phyloP scores from a whole-genome alignment of 768 basidiomycete genomes.

The Tricholomella constricta region DNA sequence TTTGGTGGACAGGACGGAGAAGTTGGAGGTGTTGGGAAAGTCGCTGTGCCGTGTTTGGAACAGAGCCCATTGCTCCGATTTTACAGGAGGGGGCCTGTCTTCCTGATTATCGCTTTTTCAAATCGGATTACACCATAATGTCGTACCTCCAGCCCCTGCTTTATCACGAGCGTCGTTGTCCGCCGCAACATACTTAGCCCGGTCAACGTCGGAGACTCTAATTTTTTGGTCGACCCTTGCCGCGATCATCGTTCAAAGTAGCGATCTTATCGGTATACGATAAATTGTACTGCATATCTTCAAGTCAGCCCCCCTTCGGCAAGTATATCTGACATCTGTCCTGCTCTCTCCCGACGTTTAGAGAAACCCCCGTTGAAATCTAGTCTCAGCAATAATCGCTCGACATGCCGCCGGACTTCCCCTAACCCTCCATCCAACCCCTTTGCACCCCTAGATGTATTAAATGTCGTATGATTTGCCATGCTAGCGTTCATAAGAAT shows the following conservation, averaged over 20 bases:
- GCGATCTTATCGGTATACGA: conserved; percentile 15
- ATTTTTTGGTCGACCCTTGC: conserved; percentile 9
- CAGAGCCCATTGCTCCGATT: conserved; percentile 37
- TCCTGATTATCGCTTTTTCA: conserved; percentile 21
- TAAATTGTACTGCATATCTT: not conserved
- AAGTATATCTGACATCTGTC: conserved; percentile 37
- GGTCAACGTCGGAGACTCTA: conserved; percentile 6
- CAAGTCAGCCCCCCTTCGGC: conserved; percentile 40
- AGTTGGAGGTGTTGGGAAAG: conserved; percentile 66
- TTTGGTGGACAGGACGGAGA: conserved; percentile 50
- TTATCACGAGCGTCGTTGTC: conserved; percentile 6
- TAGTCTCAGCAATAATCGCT: conserved; percentile 76
- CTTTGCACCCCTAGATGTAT: conserved; percentile 50
- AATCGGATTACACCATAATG: conserved; percentile 19
- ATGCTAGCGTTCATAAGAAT: conserved; percentile 59
- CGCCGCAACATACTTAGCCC: conserved; percentile 10
- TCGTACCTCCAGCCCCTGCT: conserved; percentile 16
- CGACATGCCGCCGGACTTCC: conserved; percentile 77
- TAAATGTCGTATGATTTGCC: conserved; percentile 55
- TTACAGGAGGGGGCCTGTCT: conserved; percentile 29
- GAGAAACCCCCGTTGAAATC: conserved; percentile 86
- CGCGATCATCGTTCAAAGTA: conserved; percentile 1
- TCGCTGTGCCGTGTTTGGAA: conserved; percentile 48
- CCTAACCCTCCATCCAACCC: conserved; percentile 57
- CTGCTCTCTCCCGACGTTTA: conserved; percentile 35